Evolutionary conservation across 2,329 filamentous ascomycete species (phyloP).

Genomic region (Paraphaeosphaeria sporulosa): DNA sequence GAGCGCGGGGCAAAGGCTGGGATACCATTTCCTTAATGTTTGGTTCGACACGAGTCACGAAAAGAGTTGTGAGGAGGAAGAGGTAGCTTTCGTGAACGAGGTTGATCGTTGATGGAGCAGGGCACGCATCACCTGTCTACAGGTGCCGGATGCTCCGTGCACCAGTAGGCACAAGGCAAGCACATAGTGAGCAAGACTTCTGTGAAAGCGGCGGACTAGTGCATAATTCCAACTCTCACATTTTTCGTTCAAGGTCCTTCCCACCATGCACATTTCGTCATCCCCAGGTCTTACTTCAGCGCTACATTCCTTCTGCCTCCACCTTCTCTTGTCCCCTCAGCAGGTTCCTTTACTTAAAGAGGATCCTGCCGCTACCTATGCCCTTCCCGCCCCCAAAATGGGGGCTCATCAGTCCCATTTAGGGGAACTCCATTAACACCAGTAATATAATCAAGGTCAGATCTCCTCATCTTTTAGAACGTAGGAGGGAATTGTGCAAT

Average conservation of each 20-base stretch:
- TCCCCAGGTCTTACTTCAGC: no score
- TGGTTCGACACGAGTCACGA: conserved; percentile 25
- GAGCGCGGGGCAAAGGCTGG: conserved; percentile 34
- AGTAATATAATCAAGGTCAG: not conserved
- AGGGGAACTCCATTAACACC: not conserved
- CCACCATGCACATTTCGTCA: no score
- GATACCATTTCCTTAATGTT: conserved; percentile 41
- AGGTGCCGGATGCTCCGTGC: not conserved
- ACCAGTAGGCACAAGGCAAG: not conserved
- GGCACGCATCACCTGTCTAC: not conserved
- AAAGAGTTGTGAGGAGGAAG: not conserved
- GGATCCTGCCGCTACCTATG: not conserved
- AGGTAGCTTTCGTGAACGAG: not conserved
- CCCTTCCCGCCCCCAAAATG: not conserved
- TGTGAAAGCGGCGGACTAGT: not conserved
- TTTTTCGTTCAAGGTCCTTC: not conserved
- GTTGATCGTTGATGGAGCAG: not conserved
- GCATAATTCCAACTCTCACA: conserved; percentile 8
- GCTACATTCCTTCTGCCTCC: not conserved
- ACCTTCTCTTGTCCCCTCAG: not conserved
- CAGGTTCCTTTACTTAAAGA: not conserved
- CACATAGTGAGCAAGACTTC: not conserved
- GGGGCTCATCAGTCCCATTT: not conserved
- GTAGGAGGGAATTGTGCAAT: no score
- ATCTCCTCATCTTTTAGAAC: no score